These are phyloP conservation scores for Yamadazyma phyllophila DNA, from an alignment of 805 yeast species.

Conservation along the genomic window DNA sequence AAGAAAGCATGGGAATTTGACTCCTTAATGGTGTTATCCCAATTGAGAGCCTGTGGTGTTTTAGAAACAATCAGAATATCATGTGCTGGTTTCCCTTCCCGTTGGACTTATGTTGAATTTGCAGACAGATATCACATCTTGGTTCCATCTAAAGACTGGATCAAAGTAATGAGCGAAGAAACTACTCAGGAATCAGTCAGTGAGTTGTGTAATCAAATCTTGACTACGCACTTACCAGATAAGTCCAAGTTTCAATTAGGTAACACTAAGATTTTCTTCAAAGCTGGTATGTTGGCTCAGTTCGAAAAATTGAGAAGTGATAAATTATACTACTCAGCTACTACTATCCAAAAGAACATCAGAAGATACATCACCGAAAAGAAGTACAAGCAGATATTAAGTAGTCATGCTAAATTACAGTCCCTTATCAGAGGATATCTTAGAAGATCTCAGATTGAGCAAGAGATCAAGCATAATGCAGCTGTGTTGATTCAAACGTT, in stretches of 20 bases:
- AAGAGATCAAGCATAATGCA: constrained; percentile 56
- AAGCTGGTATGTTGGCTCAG: constrained; percentile 94
- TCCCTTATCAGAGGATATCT: constrained; percentile 60
- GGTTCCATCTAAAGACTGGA: constrained; percentile 69
- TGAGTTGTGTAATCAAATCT: constrained; percentile 65
- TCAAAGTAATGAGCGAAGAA: constrained; percentile 50
- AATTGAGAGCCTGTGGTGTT: constrained; percentile 97
- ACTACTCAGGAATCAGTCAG: constrained; percentile 56
- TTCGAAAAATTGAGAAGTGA: constrained; percentile 83
- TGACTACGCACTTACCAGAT: constrained; percentile 62
- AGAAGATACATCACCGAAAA: constrained; percentile 63
- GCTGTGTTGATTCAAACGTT: constrained; percentile 71
- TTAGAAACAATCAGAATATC: constrained; percentile 94
- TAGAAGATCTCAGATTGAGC: constrained; percentile 53
- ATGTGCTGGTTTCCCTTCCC: constrained; percentile 96
- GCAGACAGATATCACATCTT: constrained; percentile 85
- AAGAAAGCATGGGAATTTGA: constrained; percentile 96
- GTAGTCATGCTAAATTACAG: constrained; percentile 58
- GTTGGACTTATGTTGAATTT: constrained; percentile 94
- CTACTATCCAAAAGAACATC: constrained; percentile 79
- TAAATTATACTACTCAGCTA: constrained; percentile 75
- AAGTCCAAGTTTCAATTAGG: constrained; percentile 81
- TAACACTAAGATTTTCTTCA: constrained; percentile 88
- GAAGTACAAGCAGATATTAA: constrained; percentile 52
- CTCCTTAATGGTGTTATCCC: constrained; percentile 91